Conservation (phyloP, 2,329 filamentous ascomycete species). For the Phaeoacremonium minimum region DNA sequence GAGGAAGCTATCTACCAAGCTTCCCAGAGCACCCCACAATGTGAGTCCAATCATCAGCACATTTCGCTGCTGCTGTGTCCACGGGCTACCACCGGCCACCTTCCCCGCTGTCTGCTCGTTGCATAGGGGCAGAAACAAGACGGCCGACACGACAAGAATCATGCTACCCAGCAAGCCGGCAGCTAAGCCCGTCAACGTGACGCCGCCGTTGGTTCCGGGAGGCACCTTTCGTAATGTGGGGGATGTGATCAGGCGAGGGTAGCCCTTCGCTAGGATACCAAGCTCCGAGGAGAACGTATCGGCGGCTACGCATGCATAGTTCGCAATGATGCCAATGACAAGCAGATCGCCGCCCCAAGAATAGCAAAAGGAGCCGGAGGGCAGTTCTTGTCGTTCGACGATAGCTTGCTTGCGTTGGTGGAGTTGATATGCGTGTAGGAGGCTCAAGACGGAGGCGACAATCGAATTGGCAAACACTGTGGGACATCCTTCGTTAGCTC, state of each 20-base stretch:
- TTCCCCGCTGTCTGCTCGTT: constrained; percentile 27
- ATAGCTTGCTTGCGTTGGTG: constrained; percentile 35
- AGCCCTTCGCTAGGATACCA: constrained; percentile 74
- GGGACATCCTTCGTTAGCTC: no score
- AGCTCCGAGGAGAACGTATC: constrained; percentile 96
- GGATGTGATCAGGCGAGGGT: constrained; percentile 83
- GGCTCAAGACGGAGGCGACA: constrained; percentile 62
- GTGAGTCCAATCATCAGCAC: constrained; percentile 55
- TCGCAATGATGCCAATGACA: constrained; percentile 64
- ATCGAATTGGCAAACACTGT: constrained; percentile 81
- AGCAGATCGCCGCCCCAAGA: constrained; percentile 59
- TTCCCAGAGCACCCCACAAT: constrained; percentile 72
- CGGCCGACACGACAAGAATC: constrained; percentile 61
- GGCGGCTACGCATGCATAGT: constrained; percentile 87
- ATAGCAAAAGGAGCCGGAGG: constrained; percentile 46
- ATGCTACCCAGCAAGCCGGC: constrained; percentile 73
- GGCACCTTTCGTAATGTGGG: constrained; percentile 73
- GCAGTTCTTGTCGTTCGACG: constrained; percentile 12
- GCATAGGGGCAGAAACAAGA: constrained; percentile 68
- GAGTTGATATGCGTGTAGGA: constrained; percentile 59
- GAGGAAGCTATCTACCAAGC: constrained; percentile 80
- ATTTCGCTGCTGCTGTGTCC: constrained; percentile 41
- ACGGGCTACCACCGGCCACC: constrained; percentile 40
- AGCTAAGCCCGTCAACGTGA: constrained; percentile 68
- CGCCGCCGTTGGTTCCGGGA: constrained; percentile 88